Conservation (phyloP, 2,329 filamentous ascomycete species). For the Colletotrichum graminicola region DNA sequence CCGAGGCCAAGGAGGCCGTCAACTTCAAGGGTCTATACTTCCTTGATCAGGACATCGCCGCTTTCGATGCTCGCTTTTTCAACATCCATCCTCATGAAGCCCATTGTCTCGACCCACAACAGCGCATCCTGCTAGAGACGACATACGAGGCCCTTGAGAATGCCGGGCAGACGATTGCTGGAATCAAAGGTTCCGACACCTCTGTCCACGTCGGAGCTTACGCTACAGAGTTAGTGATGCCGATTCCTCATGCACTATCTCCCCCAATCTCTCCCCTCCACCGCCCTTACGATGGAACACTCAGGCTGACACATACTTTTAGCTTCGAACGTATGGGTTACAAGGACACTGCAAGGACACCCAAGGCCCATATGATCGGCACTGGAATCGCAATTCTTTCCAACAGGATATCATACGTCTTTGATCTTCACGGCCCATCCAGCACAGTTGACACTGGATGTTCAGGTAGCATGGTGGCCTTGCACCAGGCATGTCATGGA, state of each 20-base stretch:
- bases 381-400: constrained; percentile 55
- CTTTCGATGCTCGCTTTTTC: constrained; percentile 47
- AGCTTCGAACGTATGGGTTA: constrained; percentile 25
- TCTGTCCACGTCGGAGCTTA: constrained; percentile 18
- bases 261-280: no score
- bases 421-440: constrained; percentile 59
- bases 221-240: constrained; percentile 44
- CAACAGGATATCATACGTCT: constrained; percentile 62
- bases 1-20: constrained; percentile 22
- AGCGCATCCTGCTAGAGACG: constrained; percentile 2
- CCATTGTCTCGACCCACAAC: constrained; percentile 8
- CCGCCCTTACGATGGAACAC: not conserved
- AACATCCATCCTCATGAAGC: constrained; percentile 43
- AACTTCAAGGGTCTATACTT: constrained; percentile 14
- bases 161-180: constrained; percentile 22
- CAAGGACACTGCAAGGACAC: constrained; percentile 33
- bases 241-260: not conserved
- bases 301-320: not conserved
- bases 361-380: constrained; percentile 57
- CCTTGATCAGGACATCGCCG: constrained; percentile 42
- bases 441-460: constrained; percentile 66
- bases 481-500: constrained; percentile 56
- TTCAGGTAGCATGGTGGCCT: constrained; percentile 59
- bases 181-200: constrained; percentile 7
- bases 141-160: constrained; percentile 16